Base-by-base conservation (phyloP, 2,329 filamentous ascomycete genomes). In the Tolypocladium pustulatum region DNA sequence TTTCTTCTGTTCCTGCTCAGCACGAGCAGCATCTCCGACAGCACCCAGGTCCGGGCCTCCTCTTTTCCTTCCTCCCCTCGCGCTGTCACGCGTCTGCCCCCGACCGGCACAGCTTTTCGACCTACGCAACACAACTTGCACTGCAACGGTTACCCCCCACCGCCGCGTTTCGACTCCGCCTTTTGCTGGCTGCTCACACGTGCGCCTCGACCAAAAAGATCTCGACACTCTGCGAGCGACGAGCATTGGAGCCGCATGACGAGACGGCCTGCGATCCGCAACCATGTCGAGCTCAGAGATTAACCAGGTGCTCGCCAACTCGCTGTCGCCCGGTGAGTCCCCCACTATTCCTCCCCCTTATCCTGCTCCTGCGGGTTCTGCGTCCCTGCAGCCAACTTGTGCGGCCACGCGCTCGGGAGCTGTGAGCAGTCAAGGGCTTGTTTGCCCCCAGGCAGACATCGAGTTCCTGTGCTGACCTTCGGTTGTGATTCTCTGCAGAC, bases 241-340 rank as follows among this genome's bases (percentile, higher is more conserved):
- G 58, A 49, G 58, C 62, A 58, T 63, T 62, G 63, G 64, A 66
- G 62, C 69, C 71, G 72, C 70, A 74, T 74, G 72, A 72, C 69
- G 69, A 72, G 63, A 66, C 67, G 64, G 61, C 62, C 62, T 58
- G 61, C 65, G 65, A 67, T 69, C 71, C 69, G 68, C 72, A 74
- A 80, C 71, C 75, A 91, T 84, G 82, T 83, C 81, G 76, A 83
- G 80, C 80, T 78, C 95, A 89, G 91, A 97, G 81, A 95, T 97
- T 81, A 96, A 93, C 81, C 88, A 91, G 80, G 93, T 99, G 81
- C 89, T 99, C 81, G 86, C 91, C 78, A 93, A 92, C 81, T 97
- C 94, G 76, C 86, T 97, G 78, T 95, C 92, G 72, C 83, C 92
- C 73, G 93, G 94, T 97, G 80, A 75, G 88, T 76, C 65, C 56